Base-by-base conservation (phyloP, 345 rosid species). In the Moricandia moricandioides region DNA sequence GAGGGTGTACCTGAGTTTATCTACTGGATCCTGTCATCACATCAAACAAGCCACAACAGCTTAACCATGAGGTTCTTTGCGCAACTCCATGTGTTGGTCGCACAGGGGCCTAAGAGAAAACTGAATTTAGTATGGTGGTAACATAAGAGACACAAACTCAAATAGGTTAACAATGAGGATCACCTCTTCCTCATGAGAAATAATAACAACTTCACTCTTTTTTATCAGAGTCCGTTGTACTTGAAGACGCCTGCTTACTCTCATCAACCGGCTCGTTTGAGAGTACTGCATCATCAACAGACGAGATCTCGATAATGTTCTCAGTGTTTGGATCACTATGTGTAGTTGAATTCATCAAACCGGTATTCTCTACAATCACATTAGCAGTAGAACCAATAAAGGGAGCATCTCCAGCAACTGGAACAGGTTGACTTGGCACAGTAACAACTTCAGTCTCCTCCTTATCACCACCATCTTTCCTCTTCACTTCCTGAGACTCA, bases 31-130 rank as follows among this genome's bases (percentile, higher is more conserved):
- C 89, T 18, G 85, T 58, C 57, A 82, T 49, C 67, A 76, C 81
- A 76, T 94, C 96, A 80, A 91, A 83, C 85, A 94, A 79, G 72
- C 98, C 98, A 37, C 98, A 94, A 68, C 97, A 94, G 80, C 84
- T 81, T 51, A 87, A 69, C 85, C 86, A 86, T 9, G 87, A 88
- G 31, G 89, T 86, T 78, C 87, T 87, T 80, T 84, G 77, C 26
- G 75, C 80, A 69, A 78, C 59, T 56, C 74, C 86, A 71, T 88
- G 87, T 71, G 83, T 80, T 43, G 83, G 34, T 62, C 74, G 69
- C 67, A 81, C 58, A 14, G 73, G 81, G 70, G 85, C 86, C 99
- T 91, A 0, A n/a, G 52, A 47, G 87, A 72, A 75, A 21, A 67
- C 21, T 34, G 4, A 64, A 54, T 47, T 60, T 34, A 70, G 68